A percentile compares a stretch with the other conserved stretches of the same genome.
These are phyloP conservation scores for Aschersonia sp. DNA, from an alignment of 2,329 filamentous ascomycete genomes.

Conservation along the genomic window DNA sequence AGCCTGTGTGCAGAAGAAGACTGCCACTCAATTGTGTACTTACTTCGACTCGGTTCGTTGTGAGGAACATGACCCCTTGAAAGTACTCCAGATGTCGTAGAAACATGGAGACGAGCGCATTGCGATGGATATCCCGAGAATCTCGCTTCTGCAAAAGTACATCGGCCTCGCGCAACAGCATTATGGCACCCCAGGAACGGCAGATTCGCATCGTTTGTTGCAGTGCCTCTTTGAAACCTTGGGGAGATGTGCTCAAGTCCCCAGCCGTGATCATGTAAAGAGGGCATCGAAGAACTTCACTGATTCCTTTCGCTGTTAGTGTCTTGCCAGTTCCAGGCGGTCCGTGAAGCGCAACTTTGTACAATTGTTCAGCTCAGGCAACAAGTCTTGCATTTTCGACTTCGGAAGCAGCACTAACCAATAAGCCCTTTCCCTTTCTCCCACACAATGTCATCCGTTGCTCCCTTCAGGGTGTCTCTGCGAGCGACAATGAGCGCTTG, in stretches of 20 bases:
- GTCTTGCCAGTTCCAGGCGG: slow-evolving; percentile 83
- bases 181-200: slow-evolving; percentile 71
- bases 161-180: slow-evolving; percentile 75
- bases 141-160: slow-evolving; percentile 74
- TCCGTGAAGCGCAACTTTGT: slow-evolving; percentile 56
- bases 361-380: slow-evolving; percentile 5
- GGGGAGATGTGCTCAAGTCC: slow-evolving; percentile 66
- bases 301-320: slow-evolving; percentile 74
- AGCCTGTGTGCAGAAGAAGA: background rate
- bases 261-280: slow-evolving; percentile 74
- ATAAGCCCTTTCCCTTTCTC: slow-evolving; percentile 82
- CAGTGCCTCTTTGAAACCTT: slow-evolving; percentile 58
- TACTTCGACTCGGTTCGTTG: slow-evolving; percentile 69
- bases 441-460: slow-evolving; percentile 68
- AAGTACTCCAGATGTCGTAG: slow-evolving; percentile 80
- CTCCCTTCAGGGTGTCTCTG: slow-evolving; percentile 66
- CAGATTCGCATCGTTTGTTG: slow-evolving; percentile 78
- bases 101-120: slow-evolving; percentile 78
- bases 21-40: slow-evolving; percentile 5
- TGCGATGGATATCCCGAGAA: slow-evolving; percentile 71
- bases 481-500: slow-evolving; percentile 68
- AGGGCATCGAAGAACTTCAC: slow-evolving; percentile 66
- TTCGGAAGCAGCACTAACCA: slow-evolving; percentile 21
- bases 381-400: background rate
- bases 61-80: slow-evolving; percentile 67